phyloP scores from a whole-genome alignment of 1,284 basidiomycete species.

The Sanghuangporus sanghuang region DNA sequence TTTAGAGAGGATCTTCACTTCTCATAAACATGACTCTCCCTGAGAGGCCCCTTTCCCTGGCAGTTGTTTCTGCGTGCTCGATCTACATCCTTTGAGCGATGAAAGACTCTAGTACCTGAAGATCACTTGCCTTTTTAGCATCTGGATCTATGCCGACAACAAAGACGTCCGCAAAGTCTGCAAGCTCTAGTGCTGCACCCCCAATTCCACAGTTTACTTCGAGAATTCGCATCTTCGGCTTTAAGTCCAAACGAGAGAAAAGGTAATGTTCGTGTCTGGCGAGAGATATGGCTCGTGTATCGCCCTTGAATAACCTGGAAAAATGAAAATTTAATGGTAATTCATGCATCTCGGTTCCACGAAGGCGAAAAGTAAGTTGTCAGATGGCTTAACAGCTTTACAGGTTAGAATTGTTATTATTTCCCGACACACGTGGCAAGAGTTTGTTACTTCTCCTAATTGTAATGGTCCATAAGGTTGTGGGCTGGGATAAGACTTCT shows the following conservation, averaged over 20 bases:
- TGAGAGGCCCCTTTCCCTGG: neutral
- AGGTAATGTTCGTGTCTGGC: slow-evolving; percentile 99
- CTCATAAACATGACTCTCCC: neutral
- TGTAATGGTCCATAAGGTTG: too few relatives aligned
- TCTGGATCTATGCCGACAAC: slow-evolving; percentile 78
- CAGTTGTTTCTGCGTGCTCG: neutral
- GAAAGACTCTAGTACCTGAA: too few relatives aligned
- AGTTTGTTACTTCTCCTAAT: too few relatives aligned
- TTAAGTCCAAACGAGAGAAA: slow-evolving; percentile 74
- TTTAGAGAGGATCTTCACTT: neutral
- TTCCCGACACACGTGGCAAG: too few relatives aligned
- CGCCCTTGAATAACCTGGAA: neutral
- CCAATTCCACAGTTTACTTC: slow-evolving; percentile 99
- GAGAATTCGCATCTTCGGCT: slow-evolving; percentile 90
- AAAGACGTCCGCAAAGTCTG: slow-evolving; percentile 81
- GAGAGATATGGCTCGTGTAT: slow-evolving; percentile 40
- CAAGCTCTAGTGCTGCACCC: slow-evolving; percentile 94
- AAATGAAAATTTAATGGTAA: too few relatives aligned
- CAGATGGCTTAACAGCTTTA: too few relatives aligned
- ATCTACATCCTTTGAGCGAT: too few relatives aligned
- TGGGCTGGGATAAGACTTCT: too few relatives aligned
- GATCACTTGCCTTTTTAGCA: neutral
- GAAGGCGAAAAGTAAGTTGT: too few relatives aligned
- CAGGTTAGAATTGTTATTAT: too few relatives aligned
- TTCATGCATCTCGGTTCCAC: too few relatives aligned